phyloP scores from a whole-genome alignment of 2,329 filamentous ascomycete species.

The Sclerotinia spermophila region DNA sequence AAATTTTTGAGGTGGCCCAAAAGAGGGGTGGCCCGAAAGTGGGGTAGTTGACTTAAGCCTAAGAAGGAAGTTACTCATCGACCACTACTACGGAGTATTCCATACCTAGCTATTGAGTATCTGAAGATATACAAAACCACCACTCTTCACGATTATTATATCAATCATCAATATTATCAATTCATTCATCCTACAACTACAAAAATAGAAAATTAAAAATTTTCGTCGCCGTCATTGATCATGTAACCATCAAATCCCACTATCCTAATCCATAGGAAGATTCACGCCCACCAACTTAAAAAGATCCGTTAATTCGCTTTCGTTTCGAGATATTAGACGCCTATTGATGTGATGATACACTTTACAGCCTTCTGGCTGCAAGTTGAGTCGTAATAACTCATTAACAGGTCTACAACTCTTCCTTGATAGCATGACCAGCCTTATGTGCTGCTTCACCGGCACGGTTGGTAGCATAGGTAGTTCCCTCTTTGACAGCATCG shows the following conservation, averaged over 20 bases:
- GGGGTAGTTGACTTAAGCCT: too few species aligned
- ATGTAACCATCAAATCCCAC: background rate
- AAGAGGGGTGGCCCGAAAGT: too few species aligned
- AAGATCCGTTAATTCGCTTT: conserved; percentile 7
- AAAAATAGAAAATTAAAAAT: background rate
- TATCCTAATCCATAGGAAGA: background rate
- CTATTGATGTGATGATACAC: conserved; percentile 15
- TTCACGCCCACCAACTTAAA: conserved; percentile 1
- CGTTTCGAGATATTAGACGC: conserved; percentile 10
- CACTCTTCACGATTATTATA: background rate
- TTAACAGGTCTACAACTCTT: conserved; percentile 35
- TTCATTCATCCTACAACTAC: background rate
- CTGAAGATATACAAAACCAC: background rate
- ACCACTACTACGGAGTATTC: background rate
- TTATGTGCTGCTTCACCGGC: conserved; percentile 39
- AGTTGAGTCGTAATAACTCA: background rate
- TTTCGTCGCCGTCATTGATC: background rate
- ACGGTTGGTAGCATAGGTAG: conserved; percentile 37
- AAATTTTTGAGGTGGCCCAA: too few species aligned
- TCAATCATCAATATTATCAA: background rate
- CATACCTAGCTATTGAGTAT: background rate
- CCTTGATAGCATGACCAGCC: conserved; percentile 34
- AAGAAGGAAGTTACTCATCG: background rate
- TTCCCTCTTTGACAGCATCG: conserved; percentile 39
- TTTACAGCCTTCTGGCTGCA: background rate